Base-by-base conservation (phyloP, 2,329 filamentous ascomycete species). In the Mollisia scopiformis region DNA sequence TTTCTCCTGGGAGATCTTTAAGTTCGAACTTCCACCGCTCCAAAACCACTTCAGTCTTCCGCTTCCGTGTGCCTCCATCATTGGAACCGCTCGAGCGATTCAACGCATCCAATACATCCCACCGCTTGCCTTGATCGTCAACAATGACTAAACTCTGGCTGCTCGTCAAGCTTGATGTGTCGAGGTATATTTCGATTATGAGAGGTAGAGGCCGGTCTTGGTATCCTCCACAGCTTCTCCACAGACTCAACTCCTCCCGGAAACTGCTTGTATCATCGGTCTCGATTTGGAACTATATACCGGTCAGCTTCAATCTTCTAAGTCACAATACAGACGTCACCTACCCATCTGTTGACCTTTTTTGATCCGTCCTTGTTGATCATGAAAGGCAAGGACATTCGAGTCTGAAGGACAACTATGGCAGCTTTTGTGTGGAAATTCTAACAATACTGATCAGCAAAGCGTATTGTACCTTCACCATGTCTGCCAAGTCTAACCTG, bases 361-460 rank as follows among this genome's bases (percentile, higher is more conserved):
- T 85, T 85, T 65, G 68, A 76, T 41, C 85, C 82, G 63, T 82
- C 83, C 69, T 82, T 83, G 28, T 76, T 82, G 73, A 74, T 84
- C 76, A 72, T 88, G 78, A 70, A 62, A 19, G 72, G 71, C 8
- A 96, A 82, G 57, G 87, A 86, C 64, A 93, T 88, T 68, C 94
- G 85, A 10, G 93, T 90, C 66, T 93, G 90, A 35, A 96, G 80
- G 57, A 98, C 88, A 53, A 95, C 85, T 55, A 95, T 84, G 39
- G 93, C 92, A 35, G 91, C 89, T 79, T 97, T 98, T 68, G 87
- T 88, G 75, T 93, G 91, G 76, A 96, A 95, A 74, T 97, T 97
- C 93, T 97, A 71, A 33, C n/a, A 47, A n/a, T 58, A n/a, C n/a
- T 55, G 41, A 60, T 60, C 52, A 58, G 39, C 28, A 33, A 31